Evolutionary conservation across 306 rosid species (phyloP).

Genomic region (Lathyrus sativus): DNA sequence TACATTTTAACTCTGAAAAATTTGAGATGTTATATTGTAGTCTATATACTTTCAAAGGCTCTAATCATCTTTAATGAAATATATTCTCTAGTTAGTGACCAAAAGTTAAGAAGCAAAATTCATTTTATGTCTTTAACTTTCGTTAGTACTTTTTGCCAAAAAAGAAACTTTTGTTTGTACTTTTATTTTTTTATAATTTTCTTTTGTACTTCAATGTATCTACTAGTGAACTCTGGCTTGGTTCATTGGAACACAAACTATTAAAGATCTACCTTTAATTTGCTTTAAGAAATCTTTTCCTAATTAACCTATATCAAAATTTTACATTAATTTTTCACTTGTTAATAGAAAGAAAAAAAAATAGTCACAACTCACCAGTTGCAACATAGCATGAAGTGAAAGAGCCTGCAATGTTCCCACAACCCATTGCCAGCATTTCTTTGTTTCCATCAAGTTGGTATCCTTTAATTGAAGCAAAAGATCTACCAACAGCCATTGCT

Average conservation of each 20-base stretch:
- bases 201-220: background rate
- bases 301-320: background rate
- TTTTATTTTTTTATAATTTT: background rate
- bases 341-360: no score
- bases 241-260: background rate
- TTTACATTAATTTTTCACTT: no score
- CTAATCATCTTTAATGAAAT: no score
- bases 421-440: conserved; percentile 93
- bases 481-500: conserved; percentile 92
- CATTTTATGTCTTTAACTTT: background rate
- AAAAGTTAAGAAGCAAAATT: background rate
- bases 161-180: background rate
- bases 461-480: conserved; percentile 82
- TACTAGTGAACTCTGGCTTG: background rate
- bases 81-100: no score
- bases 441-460: conserved; percentile 89
- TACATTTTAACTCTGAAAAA: no score
- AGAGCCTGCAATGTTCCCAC: conserved; percentile 87
- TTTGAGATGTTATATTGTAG: no score
- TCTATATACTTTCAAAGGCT: no score
- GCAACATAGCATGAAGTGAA: conserved; percentile 86
- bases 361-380: conserved; percentile 54
- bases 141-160: background rate
- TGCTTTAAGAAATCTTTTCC: background rate
- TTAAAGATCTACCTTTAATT: background rate